Percentiles rank a stretch among this genome's conserved stretches.
These are phyloP conservation scores for Leccinum aurantiacum DNA, from an alignment of 768 basidiomycete species.

Conservation along the genomic window DNA sequence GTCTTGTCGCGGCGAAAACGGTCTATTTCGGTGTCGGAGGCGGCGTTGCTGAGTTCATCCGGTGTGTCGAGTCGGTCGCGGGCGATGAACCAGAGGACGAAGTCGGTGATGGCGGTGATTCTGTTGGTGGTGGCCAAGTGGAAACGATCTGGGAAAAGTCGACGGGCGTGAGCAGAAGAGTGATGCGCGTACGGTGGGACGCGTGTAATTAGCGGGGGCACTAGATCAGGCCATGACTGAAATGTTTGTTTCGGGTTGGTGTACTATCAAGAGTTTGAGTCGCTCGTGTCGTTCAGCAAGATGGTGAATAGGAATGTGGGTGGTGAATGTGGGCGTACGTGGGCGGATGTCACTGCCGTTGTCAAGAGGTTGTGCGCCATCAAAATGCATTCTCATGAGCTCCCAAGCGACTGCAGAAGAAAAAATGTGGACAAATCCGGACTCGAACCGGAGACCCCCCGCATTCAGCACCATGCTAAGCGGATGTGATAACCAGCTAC, in stretches of 20 bases:
- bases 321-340: too few relatives aligned
- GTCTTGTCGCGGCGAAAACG: slow-evolving; percentile 87
- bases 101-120: background rate
- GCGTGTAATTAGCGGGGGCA: background rate
- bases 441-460: slow-evolving; percentile 42
- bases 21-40: slow-evolving; percentile 97
- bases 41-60: slow-evolving; percentile 73
- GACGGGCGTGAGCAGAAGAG: slow-evolving; percentile 68
- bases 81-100: background rate
- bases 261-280: too few relatives aligned
- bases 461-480: slow-evolving; percentile 37
- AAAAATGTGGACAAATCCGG: slow-evolving; percentile 40
- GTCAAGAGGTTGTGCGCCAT: too few relatives aligned
- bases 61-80: slow-evolving; percentile 38
- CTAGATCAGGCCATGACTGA: background rate
- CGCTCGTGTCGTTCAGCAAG: too few relatives aligned
- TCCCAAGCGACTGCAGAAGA: background rate
- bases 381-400: too few relatives aligned
- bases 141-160: slow-evolving; percentile 64
- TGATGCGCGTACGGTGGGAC: slow-evolving; percentile 66
- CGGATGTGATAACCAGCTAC: slow-evolving; percentile 43
- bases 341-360: too few relatives aligned
- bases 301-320: too few relatives aligned
- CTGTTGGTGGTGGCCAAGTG: slow-evolving; percentile 40
- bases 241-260: too few relatives aligned